Base-by-base conservation (phyloP, 768 basidiomycete genomes). In the Kwoniella dendrophila region DNA sequence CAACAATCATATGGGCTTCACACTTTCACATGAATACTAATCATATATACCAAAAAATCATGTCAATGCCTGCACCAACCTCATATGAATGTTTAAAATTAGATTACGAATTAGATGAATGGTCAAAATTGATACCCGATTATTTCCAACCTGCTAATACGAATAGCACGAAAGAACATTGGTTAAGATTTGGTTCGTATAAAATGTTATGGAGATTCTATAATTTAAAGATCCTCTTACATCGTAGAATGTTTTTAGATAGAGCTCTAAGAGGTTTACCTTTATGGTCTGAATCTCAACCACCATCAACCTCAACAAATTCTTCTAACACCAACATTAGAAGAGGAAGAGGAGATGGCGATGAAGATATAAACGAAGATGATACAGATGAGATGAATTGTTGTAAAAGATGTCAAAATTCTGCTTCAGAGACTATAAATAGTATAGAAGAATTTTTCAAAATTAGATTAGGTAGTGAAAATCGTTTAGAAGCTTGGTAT, bases 131-230 rank as follows among this genome's bases (percentile, higher is more conserved):
- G 5, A 44, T 59, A 16, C 57, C 57, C 16, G 29, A 50, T 16
- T 59, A 48, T 44, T 20, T 59, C 14, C 8, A 26, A 14, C 57
- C 57, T n/a, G n/a, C n/a, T n/a, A n/a, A n/a, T n/a, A n/a, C n/a
- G n/a, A n/a, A n/a, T n/a, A n/a, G n/a, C n/a, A n/a, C n/a, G n/a
- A n/a, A n/a, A n/a, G n/a, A n/a, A 12, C 48, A 27, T 36, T 59
- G 45, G 57, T 48, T 59, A 18, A 48, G 47, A 29, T 59, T 59
- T n/a, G 44, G 27, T 12, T 18, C n/a, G 26, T 48, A 59, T 26
- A 59, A 59, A 36, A 44, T 59, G 40, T 50, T 59, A 22, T 59
- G 57, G 57, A 29, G 57, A 33, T 59, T 50, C 22, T 59, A 32
- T 34, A 59, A 59, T 50, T 48, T 59, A 8, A 27, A 48, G n/a